A percentile compares a stretch with the other conserved stretches of the same genome.
phyloP scores from a whole-genome alignment of 2,329 filamentous ascomycete species.

The Septoria petroselini region DNA sequence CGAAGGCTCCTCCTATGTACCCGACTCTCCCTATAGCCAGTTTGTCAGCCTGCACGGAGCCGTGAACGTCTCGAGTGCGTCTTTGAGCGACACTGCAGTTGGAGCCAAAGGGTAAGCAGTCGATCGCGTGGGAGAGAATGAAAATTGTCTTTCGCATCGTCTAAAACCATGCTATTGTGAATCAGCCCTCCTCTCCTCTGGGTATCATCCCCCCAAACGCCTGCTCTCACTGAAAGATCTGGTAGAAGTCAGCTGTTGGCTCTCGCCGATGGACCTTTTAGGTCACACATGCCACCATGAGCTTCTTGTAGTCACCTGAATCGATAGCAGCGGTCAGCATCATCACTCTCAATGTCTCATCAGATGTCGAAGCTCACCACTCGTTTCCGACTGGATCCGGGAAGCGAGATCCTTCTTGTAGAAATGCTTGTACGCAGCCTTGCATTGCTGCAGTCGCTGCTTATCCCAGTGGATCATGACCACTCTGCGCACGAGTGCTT shows the following conservation, averaged over 20 bases:
- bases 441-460: constrained; percentile 70
- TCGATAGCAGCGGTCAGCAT: neutral
- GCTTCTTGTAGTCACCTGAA: constrained; percentile 63
- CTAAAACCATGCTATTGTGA: too few species aligned
- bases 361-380: constrained; percentile 45
- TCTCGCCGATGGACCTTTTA: constrained; percentile 4
- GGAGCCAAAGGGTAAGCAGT: too few species aligned
- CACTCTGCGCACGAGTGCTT: constrained; percentile 71
- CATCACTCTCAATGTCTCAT: neutral
- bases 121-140: too few species aligned
- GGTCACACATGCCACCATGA: constrained; percentile 62
- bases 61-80: too few species aligned
- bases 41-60: too few species aligned
- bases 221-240: constrained; percentile 24
- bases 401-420: constrained; percentile 65
- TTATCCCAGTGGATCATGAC: constrained; percentile 82
- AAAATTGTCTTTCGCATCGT: too few species aligned
- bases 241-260: constrained; percentile 6
- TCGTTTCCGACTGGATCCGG: constrained; percentile 74
- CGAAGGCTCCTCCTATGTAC: too few species aligned
- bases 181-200: constrained; percentile 6
- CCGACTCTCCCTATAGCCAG: too few species aligned
- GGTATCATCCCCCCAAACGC: constrained; percentile 17
- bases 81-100: too few species aligned
- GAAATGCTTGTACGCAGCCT: constrained; percentile 69